phyloP scores from a whole-genome alignment of 2,329 filamentous ascomycete species.

The Bipolaris victoriae region DNA sequence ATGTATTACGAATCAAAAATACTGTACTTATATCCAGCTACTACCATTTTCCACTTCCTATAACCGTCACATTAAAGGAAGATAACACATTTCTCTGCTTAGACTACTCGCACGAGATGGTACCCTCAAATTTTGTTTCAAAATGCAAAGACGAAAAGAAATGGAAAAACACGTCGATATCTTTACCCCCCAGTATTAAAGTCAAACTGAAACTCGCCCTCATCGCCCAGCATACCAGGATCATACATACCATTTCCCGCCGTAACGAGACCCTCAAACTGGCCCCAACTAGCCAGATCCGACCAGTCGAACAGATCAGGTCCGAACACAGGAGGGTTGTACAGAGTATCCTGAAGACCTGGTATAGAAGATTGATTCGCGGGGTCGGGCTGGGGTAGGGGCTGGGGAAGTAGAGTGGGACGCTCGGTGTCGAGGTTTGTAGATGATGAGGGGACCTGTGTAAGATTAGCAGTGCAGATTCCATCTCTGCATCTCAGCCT shows the following conservation, averaged over 20 bases:
- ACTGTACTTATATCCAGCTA: neutral
- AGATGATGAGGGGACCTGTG: neutral
- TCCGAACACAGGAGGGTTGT: slow-evolving; percentile 22
- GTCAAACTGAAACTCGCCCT: slow-evolving; percentile 10
- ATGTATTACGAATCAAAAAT: neutral
- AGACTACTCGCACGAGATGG: too few species aligned
- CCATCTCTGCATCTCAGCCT: neutral
- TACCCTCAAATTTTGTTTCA: too few species aligned
- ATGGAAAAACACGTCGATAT: neutral
- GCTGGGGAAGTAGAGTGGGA: slow-evolving; percentile 4
- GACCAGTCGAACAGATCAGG: slow-evolving; percentile 34
- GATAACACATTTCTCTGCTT: too few species aligned
- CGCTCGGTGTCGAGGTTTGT: neutral
- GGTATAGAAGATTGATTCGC: neutral
- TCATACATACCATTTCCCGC: slow-evolving; percentile 44
- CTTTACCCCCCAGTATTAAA: neutral
- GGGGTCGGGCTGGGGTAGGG: slow-evolving; percentile 1
- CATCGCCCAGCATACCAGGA: slow-evolving; percentile 33
- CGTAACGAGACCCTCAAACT: slow-evolving; percentile 48
- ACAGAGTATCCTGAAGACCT: neutral
- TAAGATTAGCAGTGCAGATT: neutral
- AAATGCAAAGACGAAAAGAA: too few species aligned
- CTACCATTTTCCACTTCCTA: too few species aligned
- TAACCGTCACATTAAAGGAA: too few species aligned
- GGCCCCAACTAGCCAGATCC: slow-evolving; percentile 47